Base-by-base conservation (phyloP, 805 yeast genomes). In the Starmerella powellii region DNA sequence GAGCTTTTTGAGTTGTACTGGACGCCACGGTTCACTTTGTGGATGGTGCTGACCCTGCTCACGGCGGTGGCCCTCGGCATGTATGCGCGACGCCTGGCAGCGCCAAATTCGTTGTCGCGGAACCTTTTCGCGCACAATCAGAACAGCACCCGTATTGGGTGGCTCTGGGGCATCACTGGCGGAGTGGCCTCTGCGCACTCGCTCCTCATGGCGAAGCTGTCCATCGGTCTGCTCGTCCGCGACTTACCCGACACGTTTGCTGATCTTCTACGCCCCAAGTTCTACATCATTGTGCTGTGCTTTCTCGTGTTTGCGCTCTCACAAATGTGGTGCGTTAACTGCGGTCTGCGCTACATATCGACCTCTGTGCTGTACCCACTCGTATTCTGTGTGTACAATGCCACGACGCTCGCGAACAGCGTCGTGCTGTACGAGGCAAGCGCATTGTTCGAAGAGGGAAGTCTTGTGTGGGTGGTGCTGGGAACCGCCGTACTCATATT, bases 181-280 rank as follows among this genome's bases (percentile, higher is more conserved):
- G 95, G 95, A 2, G 73, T 78, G 0, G 64, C 85, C 36, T 80
- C 94, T 0, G 94, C 94, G 0, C 93, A 83, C 56, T 81, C 94
- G 2, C 68, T 86, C 38, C 66, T 86, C 44, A 69, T 84, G 61
- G 94, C 94, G n/a, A 85, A 85, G 60, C 74, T 86, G 0, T 72
- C 82, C 0, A 80, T 85, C 17, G 93, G 82, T 53, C 72, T 82
- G 11, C 54, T 80, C 2, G 58, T 80, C 2, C 66, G 62, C 45
- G 71, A 67, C 26, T 62, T 64, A 31, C 59, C 49, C 15, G 39
- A 34, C 15, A 51, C 38, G 57, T 59, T 37, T 60, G 57, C 55
- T 32, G 70, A 65, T 46, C 61, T 73, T 15, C 57, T 62, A 37
- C 57, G 65, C 34, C 56, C 62, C 37, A 62, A 61, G 42, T 60